Evolutionary conservation across 2,329 filamentous ascomycete genomes (phyloP).

Genomic region (Colletotrichum tropicicola): DNA sequence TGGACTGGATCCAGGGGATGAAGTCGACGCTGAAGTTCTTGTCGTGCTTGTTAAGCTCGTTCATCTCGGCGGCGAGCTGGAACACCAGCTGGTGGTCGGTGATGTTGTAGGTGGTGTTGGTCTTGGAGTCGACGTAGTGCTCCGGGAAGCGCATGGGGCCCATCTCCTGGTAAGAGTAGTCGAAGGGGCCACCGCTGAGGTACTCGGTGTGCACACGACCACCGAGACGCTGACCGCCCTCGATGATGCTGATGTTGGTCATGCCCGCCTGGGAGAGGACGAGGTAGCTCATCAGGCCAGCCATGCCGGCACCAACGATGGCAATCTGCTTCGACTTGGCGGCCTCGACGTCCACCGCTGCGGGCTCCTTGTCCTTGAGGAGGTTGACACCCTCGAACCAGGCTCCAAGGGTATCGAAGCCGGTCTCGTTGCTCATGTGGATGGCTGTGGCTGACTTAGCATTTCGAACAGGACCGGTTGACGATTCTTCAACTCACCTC

Average conservation of each 20-base stretch:
- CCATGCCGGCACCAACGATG: conserved; percentile 73
- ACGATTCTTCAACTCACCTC: conserved; percentile 20
- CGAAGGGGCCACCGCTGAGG: conserved; percentile 63
- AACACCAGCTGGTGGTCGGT: conserved; percentile 73
- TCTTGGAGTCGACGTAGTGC: conserved; percentile 56
- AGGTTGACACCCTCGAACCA: conserved; percentile 74
- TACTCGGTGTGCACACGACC: conserved; percentile 73
- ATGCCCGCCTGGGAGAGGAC: conserved; percentile 62
- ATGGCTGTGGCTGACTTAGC: conserved; percentile 41
- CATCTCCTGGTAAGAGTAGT: conserved; percentile 75
- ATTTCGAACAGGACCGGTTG: background rate
- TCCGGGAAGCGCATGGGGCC: conserved; percentile 73
- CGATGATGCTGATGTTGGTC: conserved; percentile 68
- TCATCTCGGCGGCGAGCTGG: conserved; percentile 68
- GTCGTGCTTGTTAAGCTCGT: conserved; percentile 64
- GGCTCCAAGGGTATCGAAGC: conserved; percentile 58
- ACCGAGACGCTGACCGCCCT: conserved; percentile 68
- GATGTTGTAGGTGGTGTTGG: conserved; percentile 66
- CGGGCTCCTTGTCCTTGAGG: conserved; percentile 62
- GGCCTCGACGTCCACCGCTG: conserved; percentile 58
- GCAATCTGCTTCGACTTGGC: conserved; percentile 68
- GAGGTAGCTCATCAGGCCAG: conserved; percentile 68
- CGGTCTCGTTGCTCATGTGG: conserved; percentile 59
- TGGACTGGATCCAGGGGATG: conserved; percentile 69
- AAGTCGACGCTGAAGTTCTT: conserved; percentile 63